phyloP scores from a whole-genome alignment of 768 basidiomycete genomes.

The Wakefieldia striispora region DNA sequence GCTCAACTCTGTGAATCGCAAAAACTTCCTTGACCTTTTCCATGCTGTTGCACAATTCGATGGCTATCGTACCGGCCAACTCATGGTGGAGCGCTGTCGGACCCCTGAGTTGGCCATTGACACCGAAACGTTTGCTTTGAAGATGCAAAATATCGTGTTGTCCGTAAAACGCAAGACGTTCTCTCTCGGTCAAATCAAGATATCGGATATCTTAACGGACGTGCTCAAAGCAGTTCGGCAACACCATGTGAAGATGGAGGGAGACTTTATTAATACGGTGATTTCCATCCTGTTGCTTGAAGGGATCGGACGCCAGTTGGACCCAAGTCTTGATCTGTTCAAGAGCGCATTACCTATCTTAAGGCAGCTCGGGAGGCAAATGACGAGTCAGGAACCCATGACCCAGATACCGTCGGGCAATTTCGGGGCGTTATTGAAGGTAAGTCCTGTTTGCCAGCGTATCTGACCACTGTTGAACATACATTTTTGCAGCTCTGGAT shows the following conservation, averaged over 20 bases:
- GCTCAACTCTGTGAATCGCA: constrained; percentile 75
- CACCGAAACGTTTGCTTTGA: constrained; percentile 92
- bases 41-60: constrained; percentile 95
- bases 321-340: constrained; percentile 91
- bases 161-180: constrained; percentile 96
- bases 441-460: constrained; percentile 32
- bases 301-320: constrained; percentile 92
- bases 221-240: constrained; percentile 82
- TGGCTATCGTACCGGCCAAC: constrained; percentile 89
- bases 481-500: constrained; percentile 71
- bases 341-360: constrained; percentile 93
- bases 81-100: constrained; percentile 95
- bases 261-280: constrained; percentile 97
- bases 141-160: constrained; percentile 95
- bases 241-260: constrained; percentile 98
- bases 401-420: constrained; percentile 65
- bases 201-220: constrained; percentile 88
- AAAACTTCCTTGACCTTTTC: constrained; percentile 96
- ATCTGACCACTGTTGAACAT: background rate
- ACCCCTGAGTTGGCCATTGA: constrained; percentile 89
- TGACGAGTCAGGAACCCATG: constrained; percentile 71
- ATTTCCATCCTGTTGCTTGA: constrained; percentile 91
- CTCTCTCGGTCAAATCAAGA: constrained; percentile 94
- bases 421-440: constrained; percentile 87
- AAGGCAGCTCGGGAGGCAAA: constrained; percentile 86